Evolutionary conservation across 75 land plant genomes (phyloP).

Genomic region (Ceratopteris richardii): DNA sequence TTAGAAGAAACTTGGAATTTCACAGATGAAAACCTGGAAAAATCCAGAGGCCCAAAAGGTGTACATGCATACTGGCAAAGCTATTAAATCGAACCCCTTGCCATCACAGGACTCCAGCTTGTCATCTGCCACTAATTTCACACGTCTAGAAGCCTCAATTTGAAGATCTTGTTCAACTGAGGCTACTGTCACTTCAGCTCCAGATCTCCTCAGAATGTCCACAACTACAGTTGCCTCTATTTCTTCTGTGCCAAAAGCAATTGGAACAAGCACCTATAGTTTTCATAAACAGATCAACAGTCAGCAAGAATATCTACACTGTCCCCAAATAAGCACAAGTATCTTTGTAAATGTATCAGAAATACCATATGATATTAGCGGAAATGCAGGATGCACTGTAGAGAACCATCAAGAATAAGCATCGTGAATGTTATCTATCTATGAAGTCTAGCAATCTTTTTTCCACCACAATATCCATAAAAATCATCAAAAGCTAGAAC

Average conservation of each 20-base stretch:
- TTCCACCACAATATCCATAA: no score
- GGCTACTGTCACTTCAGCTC: conserved; percentile 67
- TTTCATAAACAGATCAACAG: no score
- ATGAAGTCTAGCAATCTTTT: no score
- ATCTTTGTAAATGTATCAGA: no score
- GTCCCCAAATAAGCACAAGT: no score
- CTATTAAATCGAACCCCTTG: conserved; percentile 50
- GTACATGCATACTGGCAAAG: conserved; percentile 40
- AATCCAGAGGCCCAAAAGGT: neutral
- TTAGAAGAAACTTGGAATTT: neutral
- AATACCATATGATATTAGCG: no score
- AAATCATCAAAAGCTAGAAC: no score
- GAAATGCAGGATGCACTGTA: no score
- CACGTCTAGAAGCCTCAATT: conserved; percentile 51
- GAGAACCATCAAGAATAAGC: no score
- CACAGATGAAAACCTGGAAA: neutral
- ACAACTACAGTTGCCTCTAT: conserved; percentile 74
- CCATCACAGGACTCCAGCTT: conserved; percentile 35
- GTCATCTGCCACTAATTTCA: conserved; percentile 60
- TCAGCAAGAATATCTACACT: no score
- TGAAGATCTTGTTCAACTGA: conserved; percentile 55
- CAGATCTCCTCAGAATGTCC: conserved; percentile 65
- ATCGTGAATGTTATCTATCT: no score
- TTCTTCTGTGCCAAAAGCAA: conserved; percentile 62
- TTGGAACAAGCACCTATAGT: conserved; percentile 84